Evolutionary conservation across 75 land plant genomes (phyloP).

Genomic region (Sequoia sempervirens): DNA sequence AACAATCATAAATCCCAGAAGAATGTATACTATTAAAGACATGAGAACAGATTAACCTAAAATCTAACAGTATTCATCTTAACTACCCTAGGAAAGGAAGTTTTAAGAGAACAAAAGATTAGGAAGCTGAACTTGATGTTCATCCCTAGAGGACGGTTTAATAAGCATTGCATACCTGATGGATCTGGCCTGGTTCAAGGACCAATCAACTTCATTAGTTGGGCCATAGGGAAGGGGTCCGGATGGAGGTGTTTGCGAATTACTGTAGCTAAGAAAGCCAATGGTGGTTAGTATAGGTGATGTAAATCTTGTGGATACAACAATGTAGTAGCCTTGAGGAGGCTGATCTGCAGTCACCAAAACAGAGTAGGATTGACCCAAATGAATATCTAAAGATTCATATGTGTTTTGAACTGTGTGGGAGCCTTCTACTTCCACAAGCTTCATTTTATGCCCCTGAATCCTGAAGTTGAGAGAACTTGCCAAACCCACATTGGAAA

Average conservation of each 20-base stretch:
- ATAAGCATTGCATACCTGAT: slow-evolving; percentile 24
- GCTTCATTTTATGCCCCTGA: slow-evolving; percentile 69
- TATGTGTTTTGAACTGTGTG: slow-evolving; percentile 72
- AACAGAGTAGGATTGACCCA: slow-evolving; percentile 78
- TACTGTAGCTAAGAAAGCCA: slow-evolving; percentile 63
- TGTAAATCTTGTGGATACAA: slow-evolving; percentile 71
- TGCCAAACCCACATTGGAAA: slow-evolving; percentile 81
- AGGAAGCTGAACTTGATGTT: background rate
- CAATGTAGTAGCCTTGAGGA: slow-evolving; percentile 71
- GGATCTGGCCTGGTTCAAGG: slow-evolving; percentile 64
- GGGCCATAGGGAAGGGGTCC: slow-evolving; percentile 71
- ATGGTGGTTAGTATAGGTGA: slow-evolving; percentile 37
- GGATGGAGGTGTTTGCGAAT: slow-evolving; percentile 32
- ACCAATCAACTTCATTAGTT: slow-evolving; percentile 61
- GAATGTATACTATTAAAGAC: background rate
- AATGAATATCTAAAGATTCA: slow-evolving; percentile 72
- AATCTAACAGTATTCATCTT: background rate
- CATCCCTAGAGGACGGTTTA: background rate
- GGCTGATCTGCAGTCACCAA: slow-evolving; percentile 74
- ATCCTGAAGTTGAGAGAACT: slow-evolving; percentile 82
- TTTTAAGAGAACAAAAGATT: background rate
- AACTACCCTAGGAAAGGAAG: background rate
- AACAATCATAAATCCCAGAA: slow-evolving; percentile 1
- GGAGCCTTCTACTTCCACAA: slow-evolving; percentile 91
- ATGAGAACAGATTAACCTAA: no score